Percentiles rank a stretch among this genome's conserved stretches.
Conservation (phyloP, 2,329 filamentous ascomycete species). For the Furcasterigmium furcatum region DNA sequence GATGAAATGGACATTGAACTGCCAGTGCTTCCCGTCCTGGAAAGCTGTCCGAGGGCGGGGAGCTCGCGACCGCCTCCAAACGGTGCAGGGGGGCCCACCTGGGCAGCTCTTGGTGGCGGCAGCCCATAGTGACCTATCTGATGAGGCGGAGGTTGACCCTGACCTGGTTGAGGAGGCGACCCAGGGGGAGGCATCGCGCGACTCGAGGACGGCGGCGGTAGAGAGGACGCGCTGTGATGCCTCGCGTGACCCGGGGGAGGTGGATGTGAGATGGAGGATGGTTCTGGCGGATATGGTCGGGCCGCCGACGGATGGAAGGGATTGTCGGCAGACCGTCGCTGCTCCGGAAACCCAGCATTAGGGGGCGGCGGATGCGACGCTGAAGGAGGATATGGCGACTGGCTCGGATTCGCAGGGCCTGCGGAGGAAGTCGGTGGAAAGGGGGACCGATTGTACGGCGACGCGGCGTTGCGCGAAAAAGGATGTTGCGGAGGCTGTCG, state of each 20-base stretch:
- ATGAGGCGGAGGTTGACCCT: slow-evolving; percentile 23
- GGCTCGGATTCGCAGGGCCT: slow-evolving; percentile 9
- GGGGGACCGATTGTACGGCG: slow-evolving; percentile 25
- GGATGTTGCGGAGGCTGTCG: slow-evolving; percentile 27
- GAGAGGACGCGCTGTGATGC: slow-evolving; percentile 41
- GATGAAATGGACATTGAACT: slow-evolving; percentile 62
- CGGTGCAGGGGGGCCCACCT: slow-evolving; percentile 38
- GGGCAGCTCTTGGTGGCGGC: slow-evolving; percentile 40
- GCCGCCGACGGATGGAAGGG: slow-evolving; percentile 32
- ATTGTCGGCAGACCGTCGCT: slow-evolving; percentile 40
- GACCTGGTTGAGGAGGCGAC: slow-evolving; percentile 37
- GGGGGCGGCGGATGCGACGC: slow-evolving; percentile 8
- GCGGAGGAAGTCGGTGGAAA: slow-evolving; percentile 9
- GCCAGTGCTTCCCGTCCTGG: slow-evolving; percentile 41
- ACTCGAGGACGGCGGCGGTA: slow-evolving; percentile 29
- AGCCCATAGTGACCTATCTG: slow-evolving; percentile 37
- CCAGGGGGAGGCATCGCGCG: slow-evolving; percentile 43
- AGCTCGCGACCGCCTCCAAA: slow-evolving; percentile 49
- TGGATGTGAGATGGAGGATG: slow-evolving; percentile 19
- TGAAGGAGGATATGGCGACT: slow-evolving; percentile 12
- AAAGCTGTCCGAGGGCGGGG: slow-evolving; percentile 46
- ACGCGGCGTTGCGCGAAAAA: slow-evolving; percentile 20
- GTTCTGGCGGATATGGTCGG: slow-evolving; percentile 27
- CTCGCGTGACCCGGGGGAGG: slow-evolving; percentile 34
- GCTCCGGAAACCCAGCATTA: slow-evolving; percentile 23